Base-by-base conservation (phyloP, 2,329 filamentous ascomycete genomes). In the Pleoardoris graminearum region DNA sequence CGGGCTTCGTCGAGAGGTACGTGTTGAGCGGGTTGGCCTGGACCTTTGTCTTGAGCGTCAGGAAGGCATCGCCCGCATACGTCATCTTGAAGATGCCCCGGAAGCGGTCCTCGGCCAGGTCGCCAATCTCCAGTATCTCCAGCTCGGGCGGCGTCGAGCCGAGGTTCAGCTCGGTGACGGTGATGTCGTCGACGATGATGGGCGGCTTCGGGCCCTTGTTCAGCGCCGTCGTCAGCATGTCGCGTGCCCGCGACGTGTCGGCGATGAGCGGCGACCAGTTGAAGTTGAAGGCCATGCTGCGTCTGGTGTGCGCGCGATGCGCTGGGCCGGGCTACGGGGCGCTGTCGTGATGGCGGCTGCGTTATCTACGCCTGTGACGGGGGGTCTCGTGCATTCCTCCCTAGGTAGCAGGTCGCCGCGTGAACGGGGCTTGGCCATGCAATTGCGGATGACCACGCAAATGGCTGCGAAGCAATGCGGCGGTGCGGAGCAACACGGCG, bases 201-300 rank as follows among this genome's bases (percentile, higher is more conserved):
- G 94, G 94, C 51, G 94, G 94, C 71, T 97, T 97, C 33, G 93
- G 92, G 49, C 90, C 94, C 78, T 97, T 97, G 82, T 99, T 99
- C 68, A 99, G 82, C 30, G 94, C 94, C 52, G 90, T 88, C 22
- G 94, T 99, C 66, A 99, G 83, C 75, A 97, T 89, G 73, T 97
- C 92, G 74, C 92, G 89, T 46, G 94, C 93, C 65, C 91, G 88
- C 72, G 89, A 85, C 69, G 90, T 93, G 79, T 97, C 94, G 71
- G 93, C 93, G 78, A 95, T 94, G 62, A 99, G 83, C 71, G 94
- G 94, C 84, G 91, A 96, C 94, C 94, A 99, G 90, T 97, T 97
- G 89, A 99, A 99, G 82, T 97, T 97, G 89, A 99, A 99, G 65
- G 94, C 94, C 94, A 99, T 99, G 77, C 53, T 60, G 53, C 50